These are phyloP conservation scores for Cladosporium sp. DNA, from an alignment of 2,329 filamentous ascomycete genomes.

Conservation along the genomic window DNA sequence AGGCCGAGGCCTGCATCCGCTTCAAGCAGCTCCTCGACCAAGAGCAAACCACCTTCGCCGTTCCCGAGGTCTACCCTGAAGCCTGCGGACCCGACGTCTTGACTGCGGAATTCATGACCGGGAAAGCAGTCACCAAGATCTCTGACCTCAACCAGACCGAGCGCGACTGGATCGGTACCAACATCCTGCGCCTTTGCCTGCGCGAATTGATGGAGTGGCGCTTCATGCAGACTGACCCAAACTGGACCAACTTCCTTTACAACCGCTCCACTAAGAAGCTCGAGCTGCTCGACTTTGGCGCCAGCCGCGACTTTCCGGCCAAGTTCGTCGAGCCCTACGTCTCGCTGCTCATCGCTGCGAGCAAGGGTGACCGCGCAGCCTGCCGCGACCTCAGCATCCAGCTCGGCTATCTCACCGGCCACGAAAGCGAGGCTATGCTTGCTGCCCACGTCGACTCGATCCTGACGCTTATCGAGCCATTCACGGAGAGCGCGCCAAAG, in stretches of 20 bases:
- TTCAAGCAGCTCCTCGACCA: conserved; percentile 73
- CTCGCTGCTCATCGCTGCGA: conserved; percentile 71
- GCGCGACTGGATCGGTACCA: conserved; percentile 91
- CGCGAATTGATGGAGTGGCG: conserved; percentile 90
- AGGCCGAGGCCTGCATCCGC: conserved; percentile 71
- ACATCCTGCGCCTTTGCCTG: conserved; percentile 84
- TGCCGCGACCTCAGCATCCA: conserved; percentile 26
- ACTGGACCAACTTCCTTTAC: conserved; percentile 99
- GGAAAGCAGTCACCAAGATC: conserved; percentile 77
- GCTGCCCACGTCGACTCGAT: conserved; percentile 86
- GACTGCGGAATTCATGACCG: conserved; percentile 88
- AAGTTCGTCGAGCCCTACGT: conserved; percentile 77
- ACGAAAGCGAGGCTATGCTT: conserved; percentile 78
- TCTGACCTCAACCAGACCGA: conserved; percentile 68
- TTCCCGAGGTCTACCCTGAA: conserved; percentile 70
- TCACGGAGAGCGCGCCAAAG: conserved; percentile 66
- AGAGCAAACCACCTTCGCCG: conserved; percentile 66
- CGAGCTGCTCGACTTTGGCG: conserved; percentile 92
- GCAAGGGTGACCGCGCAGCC: conserved; percentile 40
- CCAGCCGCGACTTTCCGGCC: conserved; percentile 75
- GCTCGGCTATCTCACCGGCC: conserved; percentile 80
- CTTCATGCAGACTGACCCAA: conserved; percentile 99
- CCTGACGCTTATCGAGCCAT: conserved; percentile 86
- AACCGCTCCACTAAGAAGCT: conserved; percentile 63
- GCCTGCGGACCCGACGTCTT: conserved; percentile 81